Conservation (phyloP, 768 basidiomycete species). For the Calocybe gangraenosa region DNA sequence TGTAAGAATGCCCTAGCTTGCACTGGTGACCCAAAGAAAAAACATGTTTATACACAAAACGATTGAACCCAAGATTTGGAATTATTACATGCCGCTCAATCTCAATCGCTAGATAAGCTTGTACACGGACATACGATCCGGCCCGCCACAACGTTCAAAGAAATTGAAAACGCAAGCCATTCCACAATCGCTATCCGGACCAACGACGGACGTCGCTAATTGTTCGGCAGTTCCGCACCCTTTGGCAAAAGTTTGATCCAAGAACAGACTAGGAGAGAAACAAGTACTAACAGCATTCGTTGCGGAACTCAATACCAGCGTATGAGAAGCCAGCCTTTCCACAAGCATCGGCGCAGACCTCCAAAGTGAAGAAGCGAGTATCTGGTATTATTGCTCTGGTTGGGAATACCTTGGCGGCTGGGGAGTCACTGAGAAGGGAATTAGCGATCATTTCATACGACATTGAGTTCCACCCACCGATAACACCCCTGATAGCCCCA, state of each 20-base stretch:
- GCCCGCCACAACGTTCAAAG: slow-evolving; percentile 10
- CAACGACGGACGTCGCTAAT: not conserved
- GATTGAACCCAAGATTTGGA: no score
- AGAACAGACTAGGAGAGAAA: not conserved
- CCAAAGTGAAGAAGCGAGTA: slow-evolving; percentile 8
- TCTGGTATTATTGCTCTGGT: not conserved
- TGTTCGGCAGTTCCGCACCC: slow-evolving; percentile 13
- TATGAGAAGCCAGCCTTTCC: slow-evolving; percentile 1
- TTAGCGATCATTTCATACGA: not conserved
- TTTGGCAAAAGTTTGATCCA: not conserved
- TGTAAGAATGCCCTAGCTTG: no score
- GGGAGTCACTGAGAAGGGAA: slow-evolving; percentile 3
- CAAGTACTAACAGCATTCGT: slow-evolving; percentile 7
- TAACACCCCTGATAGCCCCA: slow-evolving; percentile 13
- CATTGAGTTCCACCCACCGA: not conserved
- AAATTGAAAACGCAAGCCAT: slow-evolving; percentile 13
- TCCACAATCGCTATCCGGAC: slow-evolving; percentile 10
- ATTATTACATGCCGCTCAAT: no score
- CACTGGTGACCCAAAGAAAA: no score
- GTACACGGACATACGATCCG: slow-evolving; percentile 14
- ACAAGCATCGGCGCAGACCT: slow-evolving; percentile 5
- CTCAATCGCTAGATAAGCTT: not conserved
- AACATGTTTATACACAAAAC: no score
- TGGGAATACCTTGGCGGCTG: slow-evolving; percentile 6
- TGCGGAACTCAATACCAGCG: slow-evolving; percentile 7